These are phyloP conservation scores for Penicillium sp. DNA, from an alignment of 2,329 filamentous ascomycete genomes.

Conservation along the genomic window DNA sequence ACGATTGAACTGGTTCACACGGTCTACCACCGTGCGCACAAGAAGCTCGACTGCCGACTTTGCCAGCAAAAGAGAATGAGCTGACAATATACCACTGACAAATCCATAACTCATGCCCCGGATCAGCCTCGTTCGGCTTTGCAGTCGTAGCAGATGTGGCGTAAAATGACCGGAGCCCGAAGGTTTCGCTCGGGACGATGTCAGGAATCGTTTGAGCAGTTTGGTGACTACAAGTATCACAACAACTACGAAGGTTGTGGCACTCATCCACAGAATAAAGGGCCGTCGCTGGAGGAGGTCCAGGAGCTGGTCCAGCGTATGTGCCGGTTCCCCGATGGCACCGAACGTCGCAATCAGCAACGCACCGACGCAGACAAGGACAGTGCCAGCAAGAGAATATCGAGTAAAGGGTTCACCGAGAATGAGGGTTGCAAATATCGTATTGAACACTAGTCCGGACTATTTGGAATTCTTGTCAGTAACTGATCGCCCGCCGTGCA, in stretches of 20 bases:
- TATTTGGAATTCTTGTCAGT: slow-evolving; percentile 28
- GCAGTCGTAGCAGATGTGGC: slow-evolving; percentile 40
- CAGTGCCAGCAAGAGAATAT: slow-evolving; percentile 86
- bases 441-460: slow-evolving; percentile 96
- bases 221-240: slow-evolving; percentile 62
- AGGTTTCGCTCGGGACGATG: slow-evolving; percentile 34
- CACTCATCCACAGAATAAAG: slow-evolving; percentile 86
- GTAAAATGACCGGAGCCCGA: slow-evolving; percentile 48
- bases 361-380: slow-evolving; percentile 85
- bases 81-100: slow-evolving; percentile 88
- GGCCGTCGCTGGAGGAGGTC: slow-evolving; percentile 68
- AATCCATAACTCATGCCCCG: slow-evolving; percentile 85
- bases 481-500: slow-evolving; percentile 2
- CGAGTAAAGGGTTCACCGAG: slow-evolving; percentile 90
- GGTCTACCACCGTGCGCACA: slow-evolving; percentile 79
- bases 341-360: slow-evolving; percentile 90
- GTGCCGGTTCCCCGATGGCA: slow-evolving; percentile 87
- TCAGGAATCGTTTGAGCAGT: slow-evolving; percentile 40
- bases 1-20: slow-evolving; percentile 87
- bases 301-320: slow-evolving; percentile 79
- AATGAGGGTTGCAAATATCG: slow-evolving; percentile 90
- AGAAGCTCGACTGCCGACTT: slow-evolving; percentile 96
- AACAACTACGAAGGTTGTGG: slow-evolving; percentile 71
- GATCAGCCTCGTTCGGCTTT: slow-evolving; percentile 68
- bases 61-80: slow-evolving; percentile 86